phyloP scores from a whole-genome alignment of 768 basidiomycete genomes.

The Russula brevipes region DNA sequence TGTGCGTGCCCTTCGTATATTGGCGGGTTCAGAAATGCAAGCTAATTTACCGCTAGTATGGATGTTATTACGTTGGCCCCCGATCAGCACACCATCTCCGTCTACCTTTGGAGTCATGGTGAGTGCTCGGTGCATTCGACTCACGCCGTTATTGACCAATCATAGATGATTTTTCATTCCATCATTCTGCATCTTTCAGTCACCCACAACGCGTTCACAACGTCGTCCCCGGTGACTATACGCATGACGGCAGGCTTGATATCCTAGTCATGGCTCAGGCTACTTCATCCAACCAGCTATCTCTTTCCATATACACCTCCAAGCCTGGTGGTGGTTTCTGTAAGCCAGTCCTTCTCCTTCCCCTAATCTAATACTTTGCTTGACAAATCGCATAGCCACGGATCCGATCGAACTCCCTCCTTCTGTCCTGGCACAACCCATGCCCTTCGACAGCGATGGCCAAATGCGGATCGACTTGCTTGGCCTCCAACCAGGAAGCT shows the following conservation, averaged over 20 bases:
- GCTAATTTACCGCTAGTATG: slow-evolving; percentile 42
- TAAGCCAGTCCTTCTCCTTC: slow-evolving; percentile 32
- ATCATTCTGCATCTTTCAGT: slow-evolving; percentile 45
- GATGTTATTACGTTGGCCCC: slow-evolving; percentile 72
- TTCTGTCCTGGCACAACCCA: slow-evolving; percentile 73
- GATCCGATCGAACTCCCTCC: slow-evolving; percentile 49
- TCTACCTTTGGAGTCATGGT: slow-evolving; percentile 84
- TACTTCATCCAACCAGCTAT: slow-evolving; percentile 44
- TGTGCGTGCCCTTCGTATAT: not conserved
- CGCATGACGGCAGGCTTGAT: slow-evolving; percentile 88
- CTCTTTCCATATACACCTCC: slow-evolving; percentile 69
- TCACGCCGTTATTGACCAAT: not conserved
- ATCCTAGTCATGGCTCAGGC: slow-evolving; percentile 79
- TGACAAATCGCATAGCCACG: slow-evolving; percentile 23
- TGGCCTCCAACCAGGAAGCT: slow-evolving; percentile 43
- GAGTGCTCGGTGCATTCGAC: not conserved
- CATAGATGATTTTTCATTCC: slow-evolving; percentile 55
- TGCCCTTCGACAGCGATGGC: slow-evolving; percentile 81
- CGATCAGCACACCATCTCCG: slow-evolving; percentile 72
- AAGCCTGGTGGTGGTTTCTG: slow-evolving; percentile 59
- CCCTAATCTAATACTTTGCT: not conserved
- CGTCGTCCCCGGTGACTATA: slow-evolving; percentile 89
- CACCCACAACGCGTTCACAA: slow-evolving; percentile 63
- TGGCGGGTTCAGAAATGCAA: not conserved
- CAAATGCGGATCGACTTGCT: slow-evolving; percentile 88